These are phyloP conservation scores for Trametes villosa DNA, from an alignment of 768 basidiomycete species.

Conservation along the genomic window DNA sequence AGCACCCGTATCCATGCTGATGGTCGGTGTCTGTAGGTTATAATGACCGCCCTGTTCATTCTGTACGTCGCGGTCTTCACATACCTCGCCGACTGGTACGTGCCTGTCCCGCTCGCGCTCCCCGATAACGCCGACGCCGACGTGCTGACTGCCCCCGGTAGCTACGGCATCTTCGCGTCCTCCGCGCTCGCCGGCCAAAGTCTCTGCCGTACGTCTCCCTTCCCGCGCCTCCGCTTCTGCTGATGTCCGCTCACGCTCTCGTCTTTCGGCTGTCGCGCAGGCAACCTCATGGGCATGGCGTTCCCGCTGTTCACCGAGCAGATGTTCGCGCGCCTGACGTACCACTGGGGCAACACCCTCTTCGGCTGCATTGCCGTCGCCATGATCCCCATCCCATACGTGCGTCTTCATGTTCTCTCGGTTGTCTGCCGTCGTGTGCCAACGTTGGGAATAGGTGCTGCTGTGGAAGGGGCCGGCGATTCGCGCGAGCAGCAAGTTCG, in stretches of 20 bases:
- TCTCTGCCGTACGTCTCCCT: conserved; percentile 43
- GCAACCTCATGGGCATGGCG: conserved; percentile 44
- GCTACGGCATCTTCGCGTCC: conserved; percentile 53
- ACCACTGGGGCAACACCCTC: conserved; percentile 52
- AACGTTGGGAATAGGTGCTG: conserved; percentile 22
- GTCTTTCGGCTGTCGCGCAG: conserved; percentile 22
- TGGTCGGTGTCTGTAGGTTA: conserved; percentile 33
- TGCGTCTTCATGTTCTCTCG: conserved; percentile 23
- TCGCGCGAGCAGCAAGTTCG: conserved; percentile 33
- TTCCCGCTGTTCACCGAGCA: conserved; percentile 55
- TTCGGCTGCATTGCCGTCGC: conserved; percentile 45
- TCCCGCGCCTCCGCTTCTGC: background rate
- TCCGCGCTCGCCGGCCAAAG: conserved; percentile 59
- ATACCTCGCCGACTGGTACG: conserved; percentile 57
- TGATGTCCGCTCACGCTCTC: background rate
- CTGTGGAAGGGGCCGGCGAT: conserved; percentile 32
- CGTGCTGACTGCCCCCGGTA: conserved; percentile 16
- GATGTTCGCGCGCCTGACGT: conserved; percentile 51
- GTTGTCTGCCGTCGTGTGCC: background rate
- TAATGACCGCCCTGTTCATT: conserved; percentile 44
- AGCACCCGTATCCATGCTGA: background rate
- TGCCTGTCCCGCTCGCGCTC: background rate
- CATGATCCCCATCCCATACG: conserved; percentile 52
- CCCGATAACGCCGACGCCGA: background rate
- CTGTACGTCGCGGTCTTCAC: conserved; percentile 51